Evolutionary conservation across 306 rosid genomes (phyloP).

Genomic region (Lagenaria siceraria): DNA sequence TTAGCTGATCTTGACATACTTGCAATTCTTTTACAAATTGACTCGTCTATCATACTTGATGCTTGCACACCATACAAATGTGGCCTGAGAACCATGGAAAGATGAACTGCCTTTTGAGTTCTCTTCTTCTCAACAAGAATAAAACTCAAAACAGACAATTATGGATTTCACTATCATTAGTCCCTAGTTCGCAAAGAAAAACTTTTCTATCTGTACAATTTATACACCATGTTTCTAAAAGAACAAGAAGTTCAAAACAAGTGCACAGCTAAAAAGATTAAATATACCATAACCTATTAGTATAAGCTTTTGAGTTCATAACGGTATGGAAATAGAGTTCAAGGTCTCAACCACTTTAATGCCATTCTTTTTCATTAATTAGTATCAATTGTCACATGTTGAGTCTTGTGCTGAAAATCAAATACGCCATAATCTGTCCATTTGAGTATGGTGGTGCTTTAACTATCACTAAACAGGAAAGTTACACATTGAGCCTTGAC

Average conservation of each 20-base stretch:
- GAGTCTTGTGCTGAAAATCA: not conserved
- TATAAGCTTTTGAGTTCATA: not conserved
- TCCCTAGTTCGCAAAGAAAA: not conserved
- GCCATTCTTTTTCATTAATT: not conserved
- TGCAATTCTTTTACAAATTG: constrained; percentile 10
- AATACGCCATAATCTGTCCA: not conserved
- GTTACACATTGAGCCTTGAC: not conserved
- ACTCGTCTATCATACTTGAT: constrained; percentile 4
- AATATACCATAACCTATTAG: not conserved
- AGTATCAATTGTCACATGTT: not conserved
- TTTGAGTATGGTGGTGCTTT: not conserved
- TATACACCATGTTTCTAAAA: not conserved
- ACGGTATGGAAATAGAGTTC: not conserved
- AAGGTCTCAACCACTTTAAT: not conserved
- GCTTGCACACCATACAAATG: not conserved
- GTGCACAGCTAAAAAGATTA: not conserved
- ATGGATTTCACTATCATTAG: not conserved
- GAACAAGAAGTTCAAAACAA: not conserved
- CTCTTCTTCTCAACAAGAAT: not conserved
- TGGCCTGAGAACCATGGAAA: not conserved
- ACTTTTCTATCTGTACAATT: not conserved
- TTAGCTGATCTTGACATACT: constrained; percentile 18
- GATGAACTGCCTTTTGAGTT: not conserved
- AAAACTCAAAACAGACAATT: not conserved
- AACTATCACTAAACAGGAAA: not conserved